Percentiles rank a stretch among this genome's conserved stretches.
phyloP scores from a whole-genome alignment of 148 eudicot species.

The Silene uniflora region DNA sequence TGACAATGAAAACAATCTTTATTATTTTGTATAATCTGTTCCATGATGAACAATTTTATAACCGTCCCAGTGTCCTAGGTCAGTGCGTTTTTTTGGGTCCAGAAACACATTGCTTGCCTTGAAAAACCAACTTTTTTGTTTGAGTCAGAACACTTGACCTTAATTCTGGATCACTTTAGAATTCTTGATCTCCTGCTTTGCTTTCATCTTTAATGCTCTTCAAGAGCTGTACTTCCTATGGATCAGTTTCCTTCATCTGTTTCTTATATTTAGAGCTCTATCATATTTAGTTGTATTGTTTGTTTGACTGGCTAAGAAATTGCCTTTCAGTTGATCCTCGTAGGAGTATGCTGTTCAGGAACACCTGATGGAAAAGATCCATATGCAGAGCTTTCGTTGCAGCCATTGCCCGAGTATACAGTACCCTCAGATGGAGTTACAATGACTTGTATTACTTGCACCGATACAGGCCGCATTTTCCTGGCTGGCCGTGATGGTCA shows the following conservation, averaged over 20 bases:
- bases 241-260: neutral
- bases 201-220: neutral
- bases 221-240: neutral
- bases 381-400: constrained; percentile 84
- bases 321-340: constrained; percentile 67
- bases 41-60: too few relatives aligned
- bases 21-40: too few relatives aligned
- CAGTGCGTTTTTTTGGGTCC: too few relatives aligned
- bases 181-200: neutral
- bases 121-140: neutral
- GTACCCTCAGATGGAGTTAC: constrained; percentile 92
- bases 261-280: neutral
- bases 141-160: neutral
- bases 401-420: constrained; percentile 83
- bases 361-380: constrained; percentile 88
- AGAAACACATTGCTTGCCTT: too few relatives aligned
- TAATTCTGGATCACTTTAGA: too few relatives aligned
- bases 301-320: constrained; percentile 22
- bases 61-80: too few relatives aligned
- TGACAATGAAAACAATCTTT: too few relatives aligned
- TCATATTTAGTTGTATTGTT: neutral
- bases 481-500: constrained; percentile 97
- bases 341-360: constrained; percentile 94
- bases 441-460: constrained; percentile 86
- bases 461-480: constrained; percentile 76